Evolutionary conservation across 352 stramenopile species (phyloP).

Genomic region (Globisporangium abappressorium): DNA sequence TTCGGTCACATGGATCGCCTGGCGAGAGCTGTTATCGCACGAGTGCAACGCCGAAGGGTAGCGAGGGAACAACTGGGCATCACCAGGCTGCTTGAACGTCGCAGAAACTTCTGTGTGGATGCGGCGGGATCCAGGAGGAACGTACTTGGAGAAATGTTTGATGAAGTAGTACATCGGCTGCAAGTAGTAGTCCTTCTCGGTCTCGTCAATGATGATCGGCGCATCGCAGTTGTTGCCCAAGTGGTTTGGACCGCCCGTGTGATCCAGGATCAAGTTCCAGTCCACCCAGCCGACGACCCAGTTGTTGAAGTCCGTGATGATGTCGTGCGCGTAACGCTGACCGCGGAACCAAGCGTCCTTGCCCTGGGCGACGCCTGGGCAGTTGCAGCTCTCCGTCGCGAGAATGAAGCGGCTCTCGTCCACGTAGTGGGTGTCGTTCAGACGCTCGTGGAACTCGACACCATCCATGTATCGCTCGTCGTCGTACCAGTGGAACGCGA

Average conservation of each 20-base stretch:
- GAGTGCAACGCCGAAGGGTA: conserved; percentile 59
- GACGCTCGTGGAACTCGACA: conserved; percentile 61
- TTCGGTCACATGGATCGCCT: conserved; percentile 48
- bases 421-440: conserved; percentile 76
- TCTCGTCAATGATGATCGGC: conserved; percentile 74
- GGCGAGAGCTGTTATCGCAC: conserved; percentile 68
- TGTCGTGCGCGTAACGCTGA: conserved; percentile 88
- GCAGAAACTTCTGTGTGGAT: conserved; percentile 51
- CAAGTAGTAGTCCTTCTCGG: conserved; percentile 62
- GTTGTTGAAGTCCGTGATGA: conserved; percentile 90
- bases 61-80: conserved; percentile 53
- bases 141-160: conserved; percentile 88
- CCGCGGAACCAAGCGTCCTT: conserved; percentile 76
- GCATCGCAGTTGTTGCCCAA: conserved; percentile 73
- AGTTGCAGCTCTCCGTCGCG: conserved; percentile 76
- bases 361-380: conserved; percentile 55
- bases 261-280: conserved; percentile 91
- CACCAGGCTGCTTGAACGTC: conserved; percentile 50
- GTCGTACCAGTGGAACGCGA: conserved; percentile 91
- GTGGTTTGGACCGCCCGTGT: conserved; percentile 88
- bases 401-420: conserved; percentile 62
- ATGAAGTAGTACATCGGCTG: conserved; percentile 92
- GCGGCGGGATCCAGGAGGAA: conserved; percentile 68
- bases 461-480: conserved; percentile 65
- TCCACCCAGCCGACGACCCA: conserved; percentile 88